Evolutionary conservation across 225 moss, liverwort and hornwort genomes (phyloP).

Genomic region (Rhytidiadelphus loreus): DNA sequence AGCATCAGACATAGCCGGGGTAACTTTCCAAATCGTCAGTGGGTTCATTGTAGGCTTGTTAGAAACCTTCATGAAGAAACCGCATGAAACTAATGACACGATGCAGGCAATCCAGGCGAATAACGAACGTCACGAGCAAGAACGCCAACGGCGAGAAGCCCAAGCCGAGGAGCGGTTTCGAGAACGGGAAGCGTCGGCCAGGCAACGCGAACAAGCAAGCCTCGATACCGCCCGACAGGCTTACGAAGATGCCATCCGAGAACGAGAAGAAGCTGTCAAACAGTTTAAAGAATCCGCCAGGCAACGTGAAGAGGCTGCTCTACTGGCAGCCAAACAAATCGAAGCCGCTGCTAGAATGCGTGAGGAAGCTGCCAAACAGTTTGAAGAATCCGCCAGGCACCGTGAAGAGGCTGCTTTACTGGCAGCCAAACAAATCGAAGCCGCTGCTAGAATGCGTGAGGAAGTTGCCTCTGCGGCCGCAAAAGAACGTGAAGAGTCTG

Average conservation of each 20-base stretch:
- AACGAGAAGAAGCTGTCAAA: not conserved
- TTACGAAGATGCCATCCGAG: not conserved
- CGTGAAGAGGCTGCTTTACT: not conserved
- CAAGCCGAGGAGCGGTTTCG: not conserved
- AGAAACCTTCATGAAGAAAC: not conserved
- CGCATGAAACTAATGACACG: not conserved
- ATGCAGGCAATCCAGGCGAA: not conserved
- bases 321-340: not conserved
- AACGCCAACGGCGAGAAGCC: not conserved
- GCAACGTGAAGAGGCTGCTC: not conserved
- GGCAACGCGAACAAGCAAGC: not conserved
- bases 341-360: not conserved
- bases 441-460: not conserved
- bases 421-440: not conserved
- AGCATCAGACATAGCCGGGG: not conserved
- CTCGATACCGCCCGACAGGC: not conserved
- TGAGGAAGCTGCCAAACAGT: not conserved
- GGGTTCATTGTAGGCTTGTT: accelerated
- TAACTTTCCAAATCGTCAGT: no score
- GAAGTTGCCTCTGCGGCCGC: not conserved
- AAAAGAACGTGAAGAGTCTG: not conserved
- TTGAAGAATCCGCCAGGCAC: not conserved
- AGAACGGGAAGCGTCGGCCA: not conserved
- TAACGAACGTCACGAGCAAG: not conserved
- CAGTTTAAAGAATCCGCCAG: not conserved